Evolutionary conservation across 1,284 basidiomycete genomes (phyloP).

Genomic region (Trametes hirsuta): DNA sequence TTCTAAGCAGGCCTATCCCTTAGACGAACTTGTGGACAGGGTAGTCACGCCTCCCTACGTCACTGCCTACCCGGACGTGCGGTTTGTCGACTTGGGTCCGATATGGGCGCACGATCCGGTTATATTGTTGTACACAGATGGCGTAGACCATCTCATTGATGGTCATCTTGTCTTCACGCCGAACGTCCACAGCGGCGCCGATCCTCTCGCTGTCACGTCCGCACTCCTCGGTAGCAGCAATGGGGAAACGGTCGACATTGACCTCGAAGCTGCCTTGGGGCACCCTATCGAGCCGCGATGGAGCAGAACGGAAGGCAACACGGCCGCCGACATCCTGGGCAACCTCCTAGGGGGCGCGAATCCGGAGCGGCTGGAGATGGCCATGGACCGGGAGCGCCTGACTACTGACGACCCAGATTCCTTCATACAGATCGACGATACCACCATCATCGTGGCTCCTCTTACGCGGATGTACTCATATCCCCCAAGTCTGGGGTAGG

Average conservation of each 20-base stretch:
- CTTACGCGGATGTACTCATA: not conserved
- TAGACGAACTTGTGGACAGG: not conserved
- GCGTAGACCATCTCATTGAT: constrained; percentile 11
- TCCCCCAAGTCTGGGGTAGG: too few species aligned
- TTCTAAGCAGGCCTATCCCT: too few species aligned
- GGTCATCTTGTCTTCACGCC: constrained; percentile 1
- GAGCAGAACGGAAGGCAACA: constrained; percentile 10
- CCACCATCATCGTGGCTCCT: constrained; percentile 1
- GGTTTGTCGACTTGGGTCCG: constrained; percentile 1
- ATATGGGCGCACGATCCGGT: not conserved
- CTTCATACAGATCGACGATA: constrained; percentile 15
- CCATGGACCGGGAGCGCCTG: constrained; percentile 6
- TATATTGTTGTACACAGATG: constrained; percentile 7
- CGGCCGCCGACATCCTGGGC: constrained; percentile 17
- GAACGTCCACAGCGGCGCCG: not conserved
- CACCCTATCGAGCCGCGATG: constrained; percentile 5
- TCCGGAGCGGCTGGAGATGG: constrained; percentile 4
- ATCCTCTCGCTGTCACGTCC: constrained; percentile 1
- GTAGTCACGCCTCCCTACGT: not conserved
- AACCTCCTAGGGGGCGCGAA: constrained; percentile 17
- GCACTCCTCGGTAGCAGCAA: not conserved
- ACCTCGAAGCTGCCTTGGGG: constrained; percentile 11
- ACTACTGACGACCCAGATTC: not conserved
- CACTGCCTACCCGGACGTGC: constrained; percentile 4
- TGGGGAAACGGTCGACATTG: not conserved